phyloP scores from a whole-genome alignment of 805 yeast species.

The Candida suzukii region DNA sequence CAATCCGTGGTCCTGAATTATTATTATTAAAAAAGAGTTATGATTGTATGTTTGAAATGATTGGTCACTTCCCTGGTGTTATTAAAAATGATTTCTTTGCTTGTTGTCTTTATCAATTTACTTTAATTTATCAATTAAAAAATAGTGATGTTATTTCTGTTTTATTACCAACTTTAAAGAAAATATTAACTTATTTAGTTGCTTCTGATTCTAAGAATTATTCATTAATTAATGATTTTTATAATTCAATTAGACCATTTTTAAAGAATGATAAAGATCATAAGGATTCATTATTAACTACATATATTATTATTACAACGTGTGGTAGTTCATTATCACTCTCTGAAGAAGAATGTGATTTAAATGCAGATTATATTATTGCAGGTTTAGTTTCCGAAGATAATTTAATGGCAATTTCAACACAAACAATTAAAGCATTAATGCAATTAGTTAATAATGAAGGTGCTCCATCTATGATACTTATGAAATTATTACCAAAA shows the following conservation, averaged over 20 bases:
- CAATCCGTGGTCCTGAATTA: constrained; percentile 25
- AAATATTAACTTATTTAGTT: constrained; percentile 21
- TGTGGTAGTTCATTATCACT: constrained; percentile 27
- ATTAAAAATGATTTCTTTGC: constrained; percentile 67
- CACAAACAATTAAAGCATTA: constrained; percentile 59
- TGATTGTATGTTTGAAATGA: constrained; percentile 52
- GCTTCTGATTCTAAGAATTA: constrained; percentile 11
- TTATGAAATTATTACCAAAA: constrained; percentile 39
- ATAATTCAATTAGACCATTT: constrained; percentile 25
- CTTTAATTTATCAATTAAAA: constrained; percentile 43
- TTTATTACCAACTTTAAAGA: constrained; percentile 44
- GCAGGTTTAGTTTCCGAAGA: constrained; percentile 28
- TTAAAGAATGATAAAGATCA: constrained; percentile 12
- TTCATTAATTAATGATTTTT: constrained; percentile 26
- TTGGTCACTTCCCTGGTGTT: constrained; percentile 55
- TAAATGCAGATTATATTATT: constrained; percentile 26
- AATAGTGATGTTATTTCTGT: constrained; percentile 39
- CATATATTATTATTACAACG: constrained; percentile 37
- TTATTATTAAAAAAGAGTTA: constrained; percentile 41
- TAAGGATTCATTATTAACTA: constrained; percentile 35
- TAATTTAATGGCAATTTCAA: constrained; percentile 30
- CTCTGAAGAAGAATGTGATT: constrained; percentile 28
- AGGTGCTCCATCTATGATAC: constrained; percentile 27
- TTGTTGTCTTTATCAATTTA: constrained; percentile 58
- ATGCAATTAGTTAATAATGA: constrained; percentile 29